Evolutionary conservation across 2,329 filamentous ascomycete genomes (phyloP).

Genomic region (Geosmithia putterillii): DNA sequence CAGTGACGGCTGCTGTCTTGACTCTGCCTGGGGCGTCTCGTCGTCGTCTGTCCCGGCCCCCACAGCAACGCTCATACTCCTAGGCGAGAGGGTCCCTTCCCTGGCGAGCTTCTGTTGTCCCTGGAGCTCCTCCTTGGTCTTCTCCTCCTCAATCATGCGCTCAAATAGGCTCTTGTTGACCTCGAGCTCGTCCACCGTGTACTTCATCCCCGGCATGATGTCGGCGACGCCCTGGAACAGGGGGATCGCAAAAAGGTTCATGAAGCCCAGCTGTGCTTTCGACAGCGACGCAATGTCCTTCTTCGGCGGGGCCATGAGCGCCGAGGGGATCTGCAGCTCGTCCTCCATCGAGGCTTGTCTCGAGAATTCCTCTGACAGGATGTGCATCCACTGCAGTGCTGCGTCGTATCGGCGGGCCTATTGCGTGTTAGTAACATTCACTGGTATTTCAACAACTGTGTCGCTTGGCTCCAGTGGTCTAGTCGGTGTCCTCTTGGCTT

Average conservation of each 20-base stretch:
- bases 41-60: conserved; percentile 13
- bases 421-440: not conserved
- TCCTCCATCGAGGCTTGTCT: conserved; percentile 86
- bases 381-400: conserved; percentile 80
- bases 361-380: conserved; percentile 91
- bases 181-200: conserved; percentile 72
- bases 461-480: too few species aligned
- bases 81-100: conserved; percentile 30
- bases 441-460: not conserved
- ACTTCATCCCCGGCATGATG: conserved; percentile 73
- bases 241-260: conserved; percentile 89
- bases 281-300: conserved; percentile 74
- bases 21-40: conserved; percentile 8
- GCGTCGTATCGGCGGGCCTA: conserved; percentile 74
- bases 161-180: conserved; percentile 68
- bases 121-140: conserved; percentile 24
- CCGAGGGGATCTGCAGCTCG: conserved; percentile 77
- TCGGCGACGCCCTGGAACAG: conserved; percentile 82
- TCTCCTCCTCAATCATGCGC: conserved; percentile 50
- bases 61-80: conserved; percentile 26
- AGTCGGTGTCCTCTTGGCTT: too few species aligned
- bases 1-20: conserved; percentile 7
- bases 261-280: conserved; percentile 87
- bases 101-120: conserved; percentile 21
- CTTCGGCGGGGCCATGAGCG: conserved; percentile 72